These are phyloP conservation scores for Syzygium syzygioides DNA, from an alignment of 441 rosid genomes.

Conservation along the genomic window DNA sequence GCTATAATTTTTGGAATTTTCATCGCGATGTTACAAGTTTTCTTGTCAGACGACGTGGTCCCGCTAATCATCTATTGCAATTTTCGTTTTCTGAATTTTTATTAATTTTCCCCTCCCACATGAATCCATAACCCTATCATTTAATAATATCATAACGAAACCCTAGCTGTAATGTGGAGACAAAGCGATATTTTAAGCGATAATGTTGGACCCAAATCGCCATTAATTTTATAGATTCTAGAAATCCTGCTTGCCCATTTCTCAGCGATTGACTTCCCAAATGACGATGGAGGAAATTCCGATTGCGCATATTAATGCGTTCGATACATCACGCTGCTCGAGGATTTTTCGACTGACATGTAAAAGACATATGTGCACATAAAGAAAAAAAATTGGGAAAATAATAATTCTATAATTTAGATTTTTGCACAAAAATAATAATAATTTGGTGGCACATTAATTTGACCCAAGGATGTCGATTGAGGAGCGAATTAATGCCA, in stretches of 20 bases:
- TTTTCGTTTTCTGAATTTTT: neutral
- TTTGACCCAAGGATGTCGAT: neutral
- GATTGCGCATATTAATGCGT: neutral
- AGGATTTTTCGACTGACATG: neutral
- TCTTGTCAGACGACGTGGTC: neutral
- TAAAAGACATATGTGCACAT: neutral
- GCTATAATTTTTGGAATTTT: neutral
- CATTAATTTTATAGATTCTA: conserved; percentile 32
- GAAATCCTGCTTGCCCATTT: conserved; percentile 31
- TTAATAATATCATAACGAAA: neutral
- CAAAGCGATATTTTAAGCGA: conserved; percentile 1
- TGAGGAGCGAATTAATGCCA: neutral
- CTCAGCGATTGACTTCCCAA: conserved; percentile 16
- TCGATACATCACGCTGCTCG: neutral
- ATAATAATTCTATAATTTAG: too few relatives aligned
- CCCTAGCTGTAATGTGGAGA: conserved; percentile 17
- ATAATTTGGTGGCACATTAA: neutral
- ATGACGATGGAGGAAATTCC: neutral
- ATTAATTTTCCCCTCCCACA: neutral
- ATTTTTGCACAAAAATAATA: neutral
- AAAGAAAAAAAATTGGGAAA: too few relatives aligned
- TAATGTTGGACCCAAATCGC: conserved; percentile 4
- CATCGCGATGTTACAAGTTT: neutral
- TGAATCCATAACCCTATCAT: neutral
- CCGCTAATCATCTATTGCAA: neutral